A percentile compares a stretch with the other conserved stretches of the same genome.
phyloP scores from a whole-genome alignment of 148 eudicot species.

The Nepenthes gracilis region DNA sequence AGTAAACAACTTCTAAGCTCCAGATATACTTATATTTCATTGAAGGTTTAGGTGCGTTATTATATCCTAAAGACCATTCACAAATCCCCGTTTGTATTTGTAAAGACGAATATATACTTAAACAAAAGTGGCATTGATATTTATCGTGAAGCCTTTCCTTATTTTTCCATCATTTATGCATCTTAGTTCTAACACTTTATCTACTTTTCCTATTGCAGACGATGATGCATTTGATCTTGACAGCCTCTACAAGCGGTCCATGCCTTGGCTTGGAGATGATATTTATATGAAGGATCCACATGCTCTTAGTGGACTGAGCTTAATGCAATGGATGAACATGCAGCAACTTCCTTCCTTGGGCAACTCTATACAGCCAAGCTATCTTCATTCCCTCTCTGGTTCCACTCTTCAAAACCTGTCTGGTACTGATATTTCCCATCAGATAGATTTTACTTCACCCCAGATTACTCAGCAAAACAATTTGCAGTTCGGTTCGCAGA shows the following conservation, averaged over 20 bases:
- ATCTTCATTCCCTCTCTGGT: slow-evolving; percentile 43
- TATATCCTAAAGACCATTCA: too few species aligned
- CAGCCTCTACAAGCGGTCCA: slow-evolving; percentile 58
- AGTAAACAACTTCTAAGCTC: too few species aligned
- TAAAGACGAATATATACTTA: too few species aligned
- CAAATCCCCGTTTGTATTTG: too few species aligned
- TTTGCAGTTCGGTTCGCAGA: slow-evolving; percentile 45
- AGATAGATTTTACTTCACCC: slow-evolving; percentile 41
- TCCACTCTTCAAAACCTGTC: slow-evolving; percentile 38
- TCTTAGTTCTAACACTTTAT: too few species aligned
- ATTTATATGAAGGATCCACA: slow-evolving; percentile 53
- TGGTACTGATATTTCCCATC: slow-evolving; percentile 49
- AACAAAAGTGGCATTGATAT: too few species aligned
- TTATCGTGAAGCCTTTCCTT: too few species aligned
- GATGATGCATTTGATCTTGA: slow-evolving; percentile 61
- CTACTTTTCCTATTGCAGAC: slow-evolving; percentile 28
- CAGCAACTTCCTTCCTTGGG: slow-evolving; percentile 56
- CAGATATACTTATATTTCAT: too few species aligned
- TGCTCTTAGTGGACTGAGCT: slow-evolving; percentile 56
- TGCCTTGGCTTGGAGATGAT: slow-evolving; percentile 95
- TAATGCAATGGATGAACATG: slow-evolving; percentile 96
- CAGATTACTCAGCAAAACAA: slow-evolving; percentile 57
- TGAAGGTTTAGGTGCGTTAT: too few species aligned
- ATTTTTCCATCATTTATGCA: too few species aligned
- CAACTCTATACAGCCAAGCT: slow-evolving; percentile 51